Base-by-base conservation (phyloP, 78 protist genomes). In the Dictyostelium intermedium region DNA sequence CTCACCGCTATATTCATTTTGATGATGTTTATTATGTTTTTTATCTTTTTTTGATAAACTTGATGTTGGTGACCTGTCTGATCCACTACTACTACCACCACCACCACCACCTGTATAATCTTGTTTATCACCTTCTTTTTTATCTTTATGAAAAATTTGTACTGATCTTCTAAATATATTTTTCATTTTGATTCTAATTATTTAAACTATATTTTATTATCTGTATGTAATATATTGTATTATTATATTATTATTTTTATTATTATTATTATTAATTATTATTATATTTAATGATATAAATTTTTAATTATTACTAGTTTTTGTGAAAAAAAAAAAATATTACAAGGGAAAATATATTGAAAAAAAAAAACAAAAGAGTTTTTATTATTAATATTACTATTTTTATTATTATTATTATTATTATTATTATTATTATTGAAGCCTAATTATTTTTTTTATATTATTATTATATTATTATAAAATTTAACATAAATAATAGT, bases 81-180 rank as follows among this genome's bases (percentile, higher is more conserved):
- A 5, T 23, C 56, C 82, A n/a, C 56, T 23, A 10, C 20, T 23
- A 76, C 82, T 34, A 76, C 56, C n/a, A 37, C n/a, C n/a, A 10
- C 20, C 9, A 76, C 82, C 56, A 76, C 56, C n/a, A 37, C n/a
- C n/a, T 39, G 45, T 34, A 45, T 39, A 25, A 23, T 32, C 87
- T 8, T 70, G 56, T 76, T 69, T 80, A 23, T 69, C 85, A 56
- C 66, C 66, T 56, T 56, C 66, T 14, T 43, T 18, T 89, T 89
- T 80, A 76, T 87, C 85, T 41, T 87, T 87, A 23, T 87, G 84
- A 35, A 89, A 89, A 25, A 89, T 89, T 56, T 89, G 94, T 27
- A 89, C 94, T 41, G 94, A 89, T 89, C 47, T 89, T 80, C 94
- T 89, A 80, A 89, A 89, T 69, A 89, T 89, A 80, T 80, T 89